Evolutionary conservation across 768 basidiomycete species (phyloP).

Genomic region (Tulasnella sp.): DNA sequence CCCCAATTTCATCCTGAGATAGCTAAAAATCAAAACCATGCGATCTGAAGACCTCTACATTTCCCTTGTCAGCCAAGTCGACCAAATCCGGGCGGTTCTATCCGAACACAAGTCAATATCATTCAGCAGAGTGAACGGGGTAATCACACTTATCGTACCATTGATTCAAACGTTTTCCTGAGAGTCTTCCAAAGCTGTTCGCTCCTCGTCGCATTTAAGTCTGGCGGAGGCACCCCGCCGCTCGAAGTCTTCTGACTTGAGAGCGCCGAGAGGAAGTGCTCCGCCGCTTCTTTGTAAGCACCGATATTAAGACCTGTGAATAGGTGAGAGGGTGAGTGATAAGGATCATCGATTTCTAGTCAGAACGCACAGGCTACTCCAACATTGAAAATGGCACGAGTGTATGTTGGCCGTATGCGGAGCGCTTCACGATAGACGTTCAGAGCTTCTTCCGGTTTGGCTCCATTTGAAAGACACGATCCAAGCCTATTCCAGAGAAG

Average conservation of each 20-base stretch:
- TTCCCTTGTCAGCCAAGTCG: conserved; percentile 53
- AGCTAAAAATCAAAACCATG: conserved; percentile 86
- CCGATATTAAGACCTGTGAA: conserved; percentile 83
- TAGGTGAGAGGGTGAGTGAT: not conserved
- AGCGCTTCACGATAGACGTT: conserved; percentile 86
- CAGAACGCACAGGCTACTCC: conserved; percentile 81
- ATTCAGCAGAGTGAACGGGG: not conserved
- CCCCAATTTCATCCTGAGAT: not conserved
- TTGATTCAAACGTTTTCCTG: conserved; percentile 60
- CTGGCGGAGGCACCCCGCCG: not conserved
- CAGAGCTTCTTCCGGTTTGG: conserved; percentile 85
- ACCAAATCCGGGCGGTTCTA: conserved; percentile 77
- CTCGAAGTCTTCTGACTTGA: conserved; percentile 41
- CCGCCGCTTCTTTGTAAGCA: conserved; percentile 88
- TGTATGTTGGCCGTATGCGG: conserved; percentile 85
- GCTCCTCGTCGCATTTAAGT: conserved; percentile 41
- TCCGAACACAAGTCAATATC: not conserved
- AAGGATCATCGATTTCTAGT: not conserved
- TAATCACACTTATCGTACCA: conserved; percentile 41
- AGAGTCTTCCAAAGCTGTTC: conserved; percentile 87
- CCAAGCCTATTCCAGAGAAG: conserved; percentile 93
- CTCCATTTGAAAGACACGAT: conserved; percentile 88
- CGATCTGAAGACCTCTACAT: conserved; percentile 60
- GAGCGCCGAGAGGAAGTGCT: conserved; percentile 84
- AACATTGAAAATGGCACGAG: conserved; percentile 94